Evolutionary conservation across 495 filamentous ascomycete species (phyloP).

Genomic region (Geoglossum glabrum): DNA sequence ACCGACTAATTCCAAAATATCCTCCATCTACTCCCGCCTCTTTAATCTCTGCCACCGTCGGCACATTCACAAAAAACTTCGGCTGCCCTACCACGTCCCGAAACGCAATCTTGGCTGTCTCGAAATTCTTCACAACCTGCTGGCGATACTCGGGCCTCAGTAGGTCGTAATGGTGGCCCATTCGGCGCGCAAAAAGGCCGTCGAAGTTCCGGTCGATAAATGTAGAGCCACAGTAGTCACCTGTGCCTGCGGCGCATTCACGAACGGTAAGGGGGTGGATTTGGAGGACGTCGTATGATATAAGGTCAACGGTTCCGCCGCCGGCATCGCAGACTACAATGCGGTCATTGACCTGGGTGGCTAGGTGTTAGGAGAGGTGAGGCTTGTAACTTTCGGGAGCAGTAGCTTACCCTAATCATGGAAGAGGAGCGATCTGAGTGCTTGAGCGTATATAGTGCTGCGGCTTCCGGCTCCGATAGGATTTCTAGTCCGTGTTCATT

Average conservation of each 20-base stretch:
- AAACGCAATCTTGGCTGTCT: not conserved
- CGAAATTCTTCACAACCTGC: not conserved
- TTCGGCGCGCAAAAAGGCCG: constrained; percentile 21
- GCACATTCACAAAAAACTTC: not conserved
- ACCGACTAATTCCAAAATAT: not conserved
- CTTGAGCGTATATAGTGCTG: constrained; percentile 31
- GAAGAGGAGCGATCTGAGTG: constrained; percentile 8
- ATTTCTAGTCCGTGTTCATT: constrained; percentile 24
- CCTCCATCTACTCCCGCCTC: not conserved
- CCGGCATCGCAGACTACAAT: constrained; percentile 38
- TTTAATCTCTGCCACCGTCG: not conserved
- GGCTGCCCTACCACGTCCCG: not conserved
- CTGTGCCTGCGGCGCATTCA: constrained; percentile 29
- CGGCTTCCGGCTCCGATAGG: constrained; percentile 43
- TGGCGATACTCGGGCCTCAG: constrained; percentile 1
- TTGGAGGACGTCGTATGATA: constrained; percentile 30
- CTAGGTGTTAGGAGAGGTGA: constrained; percentile 7
- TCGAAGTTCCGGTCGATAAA: constrained; percentile 31
- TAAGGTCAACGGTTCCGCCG: constrained; percentile 37
- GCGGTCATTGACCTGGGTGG: constrained; percentile 20
- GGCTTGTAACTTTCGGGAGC: too few species aligned
- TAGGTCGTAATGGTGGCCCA: constrained; percentile 10
- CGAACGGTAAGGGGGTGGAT: constrained; percentile 27
- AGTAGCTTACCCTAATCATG: not conserved
- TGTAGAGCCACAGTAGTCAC: constrained; percentile 34